phyloP scores from a whole-genome alignment of 202 grass and related monocot species.

The Musa balbisiana region DNA sequence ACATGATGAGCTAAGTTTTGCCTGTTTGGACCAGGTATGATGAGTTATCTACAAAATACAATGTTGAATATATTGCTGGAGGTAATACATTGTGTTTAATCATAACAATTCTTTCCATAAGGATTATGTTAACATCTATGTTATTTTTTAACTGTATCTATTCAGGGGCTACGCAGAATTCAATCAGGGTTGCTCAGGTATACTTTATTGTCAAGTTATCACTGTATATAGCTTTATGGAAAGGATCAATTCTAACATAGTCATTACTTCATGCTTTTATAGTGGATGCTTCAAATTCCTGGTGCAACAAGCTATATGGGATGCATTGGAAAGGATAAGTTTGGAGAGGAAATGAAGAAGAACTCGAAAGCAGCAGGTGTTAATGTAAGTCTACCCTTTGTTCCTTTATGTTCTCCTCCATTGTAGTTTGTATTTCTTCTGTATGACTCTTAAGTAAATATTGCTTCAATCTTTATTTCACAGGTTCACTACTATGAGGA shows the following conservation, averaged over 20 bases:
- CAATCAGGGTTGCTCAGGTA: conserved; percentile 97
- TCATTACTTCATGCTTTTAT: conserved; percentile 31
- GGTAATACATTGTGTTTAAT: conserved; percentile 38
- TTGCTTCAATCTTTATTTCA: conserved; percentile 12
- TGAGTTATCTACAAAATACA: conserved; percentile 66
- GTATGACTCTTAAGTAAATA: neutral
- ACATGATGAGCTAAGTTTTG: no score
- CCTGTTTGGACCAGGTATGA: conserved; percentile 46
- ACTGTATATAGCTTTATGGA: neutral
- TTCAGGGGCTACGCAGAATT: conserved; percentile 92
- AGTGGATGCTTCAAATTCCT: conserved; percentile 99
- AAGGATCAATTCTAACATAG: conserved; percentile 10
- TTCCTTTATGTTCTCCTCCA: conserved; percentile 14
- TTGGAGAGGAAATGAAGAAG: conserved; percentile 95
- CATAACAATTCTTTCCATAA: conserved; percentile 1
- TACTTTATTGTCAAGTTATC: conserved; percentile 23
- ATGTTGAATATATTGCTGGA: conserved; percentile 93
- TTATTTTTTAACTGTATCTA: conserved; percentile 23
- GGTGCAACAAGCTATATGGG: conserved; percentile 92
- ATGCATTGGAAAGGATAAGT: conserved; percentile 92
- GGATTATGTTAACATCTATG: conserved; percentile 5
- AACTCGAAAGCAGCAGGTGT: conserved; percentile 56
- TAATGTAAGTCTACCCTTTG: conserved; percentile 50
- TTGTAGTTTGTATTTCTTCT: neutral
- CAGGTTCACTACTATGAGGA: conserved; percentile 91